Percentiles rank a stretch among this genome's conserved stretches.
These are phyloP conservation scores for Pneumocystis sp. DNA, from an alignment of 1,139 yeast species.

Conservation along the genomic window DNA sequence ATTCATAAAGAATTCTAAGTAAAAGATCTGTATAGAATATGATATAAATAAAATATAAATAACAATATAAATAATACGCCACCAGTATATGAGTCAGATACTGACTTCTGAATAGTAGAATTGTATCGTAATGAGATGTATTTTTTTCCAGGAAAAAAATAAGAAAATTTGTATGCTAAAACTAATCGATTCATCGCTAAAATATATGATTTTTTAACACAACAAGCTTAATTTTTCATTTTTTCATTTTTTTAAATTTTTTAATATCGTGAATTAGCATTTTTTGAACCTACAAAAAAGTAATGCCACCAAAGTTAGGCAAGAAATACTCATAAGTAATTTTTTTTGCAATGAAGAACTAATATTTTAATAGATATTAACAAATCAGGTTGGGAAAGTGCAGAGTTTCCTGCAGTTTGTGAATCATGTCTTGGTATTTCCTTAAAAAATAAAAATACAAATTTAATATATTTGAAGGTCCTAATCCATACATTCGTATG, in stretches of 20 bases:
- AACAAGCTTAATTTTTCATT: not conserved
- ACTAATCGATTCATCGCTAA: not conserved
- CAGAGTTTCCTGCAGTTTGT: constrained; percentile 31
- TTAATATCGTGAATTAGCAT: not conserved
- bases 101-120: not conserved
- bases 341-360: constrained; percentile 14
- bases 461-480: constrained; percentile 60
- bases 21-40: not conserved
- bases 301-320: not conserved
- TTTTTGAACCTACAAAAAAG: not conserved
- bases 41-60: not conserved
- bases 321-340: not conserved
- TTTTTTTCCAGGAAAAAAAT: not conserved
- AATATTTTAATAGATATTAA: constrained; percentile 18
- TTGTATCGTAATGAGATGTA: not conserved
- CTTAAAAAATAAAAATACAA: constrained; percentile 17
- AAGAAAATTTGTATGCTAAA: not conserved
- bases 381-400: constrained; percentile 26
- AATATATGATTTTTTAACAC: not conserved
- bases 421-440: constrained; percentile 10
- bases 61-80: not conserved
- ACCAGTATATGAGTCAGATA: not conserved
- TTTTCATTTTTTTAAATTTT: not conserved
- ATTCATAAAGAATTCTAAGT: not conserved
- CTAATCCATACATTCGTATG: constrained; percentile 51